Conservation (phyloP, 225 moss, liverwort and hornwort genomes). For the Bryoerythrophyllum caledonicum region DNA sequence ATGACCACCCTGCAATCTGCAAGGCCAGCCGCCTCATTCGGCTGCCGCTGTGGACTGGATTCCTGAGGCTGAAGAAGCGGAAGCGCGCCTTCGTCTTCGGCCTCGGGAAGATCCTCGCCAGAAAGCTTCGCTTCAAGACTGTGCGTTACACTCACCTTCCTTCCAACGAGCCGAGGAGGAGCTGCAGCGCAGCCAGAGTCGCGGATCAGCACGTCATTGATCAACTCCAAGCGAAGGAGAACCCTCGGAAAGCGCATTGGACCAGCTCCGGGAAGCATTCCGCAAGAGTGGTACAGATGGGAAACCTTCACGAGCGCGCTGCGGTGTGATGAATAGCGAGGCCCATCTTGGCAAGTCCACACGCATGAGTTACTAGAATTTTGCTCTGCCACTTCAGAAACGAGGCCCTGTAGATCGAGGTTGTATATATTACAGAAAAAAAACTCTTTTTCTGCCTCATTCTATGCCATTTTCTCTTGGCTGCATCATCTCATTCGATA, state of each 20-base stretch:
- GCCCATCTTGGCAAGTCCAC: not conserved
- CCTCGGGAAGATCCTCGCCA: conserved; percentile 29
- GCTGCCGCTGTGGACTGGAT: conserved; percentile 51
- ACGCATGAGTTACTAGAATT: not conserved
- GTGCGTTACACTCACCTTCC: conserved; percentile 26
- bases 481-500: not conserved
- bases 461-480: conserved; percentile 5
- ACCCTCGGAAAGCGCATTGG: conserved; percentile 7
- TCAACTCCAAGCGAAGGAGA: conserved; percentile 10
- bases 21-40: conserved; percentile 44
- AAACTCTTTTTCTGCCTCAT: conserved; percentile 22
- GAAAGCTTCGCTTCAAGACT: conserved; percentile 23
- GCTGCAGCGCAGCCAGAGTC: conserved; percentile 33
- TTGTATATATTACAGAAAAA: conserved; percentile 34
- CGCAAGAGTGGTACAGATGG: conserved; percentile 30
- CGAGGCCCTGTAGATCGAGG: not conserved
- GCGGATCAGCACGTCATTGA: conserved; percentile 28
- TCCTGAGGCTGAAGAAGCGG: conserved; percentile 38
- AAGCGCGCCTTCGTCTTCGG: conserved; percentile 45
- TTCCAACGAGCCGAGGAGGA: conserved; percentile 2
- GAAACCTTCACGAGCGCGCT: conserved; percentile 17
- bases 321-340: conserved; percentile 20
- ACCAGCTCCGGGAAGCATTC: conserved; percentile 29
- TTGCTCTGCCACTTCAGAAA: not conserved
- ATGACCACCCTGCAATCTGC: conserved; percentile 19